Conservation (phyloP, 2,329 filamentous ascomycete genomes). For the Colletotrichum sp. region DNA sequence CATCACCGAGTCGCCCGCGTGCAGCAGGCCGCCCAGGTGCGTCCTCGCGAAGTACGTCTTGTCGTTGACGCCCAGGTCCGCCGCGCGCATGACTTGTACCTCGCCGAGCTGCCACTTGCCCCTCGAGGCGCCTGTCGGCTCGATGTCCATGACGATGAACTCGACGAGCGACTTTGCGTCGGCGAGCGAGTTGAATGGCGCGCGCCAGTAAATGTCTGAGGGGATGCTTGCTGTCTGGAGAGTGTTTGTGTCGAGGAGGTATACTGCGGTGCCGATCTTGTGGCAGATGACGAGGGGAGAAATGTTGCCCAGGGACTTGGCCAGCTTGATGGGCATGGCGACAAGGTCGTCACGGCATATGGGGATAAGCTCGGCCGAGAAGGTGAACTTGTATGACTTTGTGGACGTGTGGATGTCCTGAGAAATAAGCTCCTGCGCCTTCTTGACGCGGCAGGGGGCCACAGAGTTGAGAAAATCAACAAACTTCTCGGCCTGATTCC, state of each 20-base stretch:
- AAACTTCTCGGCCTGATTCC: constrained; percentile 92
- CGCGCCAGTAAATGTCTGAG: constrained; percentile 85
- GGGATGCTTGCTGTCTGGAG: constrained; percentile 90
- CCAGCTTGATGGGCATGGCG: constrained; percentile 87
- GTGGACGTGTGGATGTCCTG: constrained; percentile 89
- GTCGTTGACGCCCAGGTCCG: constrained; percentile 86
- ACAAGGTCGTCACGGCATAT: constrained; percentile 98
- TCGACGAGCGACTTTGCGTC: constrained; percentile 87
- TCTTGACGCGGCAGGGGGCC: constrained; percentile 78
- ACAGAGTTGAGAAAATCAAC: constrained; percentile 89
- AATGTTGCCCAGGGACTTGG: constrained; percentile 88
- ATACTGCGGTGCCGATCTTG: constrained; percentile 82
- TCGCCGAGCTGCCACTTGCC: constrained; percentile 88
- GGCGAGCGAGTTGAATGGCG: constrained; percentile 82
- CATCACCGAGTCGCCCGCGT: constrained; percentile 89
- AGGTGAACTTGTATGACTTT: constrained; percentile 95
- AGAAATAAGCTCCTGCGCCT: constrained; percentile 84
- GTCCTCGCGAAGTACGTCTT: constrained; percentile 89
- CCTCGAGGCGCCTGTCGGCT: constrained; percentile 74
- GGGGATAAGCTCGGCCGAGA: constrained; percentile 85
- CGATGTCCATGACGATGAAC: constrained; percentile 95
- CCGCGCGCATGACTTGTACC: constrained; percentile 83
- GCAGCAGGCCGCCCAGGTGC: constrained; percentile 84
- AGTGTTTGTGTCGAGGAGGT: constrained; percentile 87
- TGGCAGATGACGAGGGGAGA: constrained; percentile 85